phyloP scores from a whole-genome alignment of 768 basidiomycete species.

The Paxillus ammoniavirescens region DNA sequence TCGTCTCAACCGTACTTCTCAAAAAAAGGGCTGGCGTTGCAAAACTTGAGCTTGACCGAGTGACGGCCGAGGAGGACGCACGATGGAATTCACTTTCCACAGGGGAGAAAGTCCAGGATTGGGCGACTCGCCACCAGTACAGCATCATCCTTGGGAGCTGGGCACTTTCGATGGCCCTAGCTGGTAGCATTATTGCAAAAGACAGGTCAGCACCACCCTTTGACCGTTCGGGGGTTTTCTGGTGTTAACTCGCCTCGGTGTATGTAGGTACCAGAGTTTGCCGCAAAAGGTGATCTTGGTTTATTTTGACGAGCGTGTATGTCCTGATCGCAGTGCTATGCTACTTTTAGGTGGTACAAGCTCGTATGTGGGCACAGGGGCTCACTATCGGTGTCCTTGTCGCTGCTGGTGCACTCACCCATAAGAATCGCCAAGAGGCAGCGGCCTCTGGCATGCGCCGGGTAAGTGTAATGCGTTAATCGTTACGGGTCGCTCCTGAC shows the following conservation, averaged over 20 bases:
- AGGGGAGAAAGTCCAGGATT: constrained; percentile 57
- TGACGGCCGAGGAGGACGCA: constrained; percentile 28
- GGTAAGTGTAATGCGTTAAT: constrained; percentile 8
- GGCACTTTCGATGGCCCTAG: constrained; percentile 63
- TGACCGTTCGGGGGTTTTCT: not conserved
- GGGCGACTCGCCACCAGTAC: constrained; percentile 67
- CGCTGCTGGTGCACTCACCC: constrained; percentile 66
- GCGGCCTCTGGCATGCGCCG: constrained; percentile 24
- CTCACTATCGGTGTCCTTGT: constrained; percentile 74
- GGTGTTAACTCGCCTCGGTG: not conserved
- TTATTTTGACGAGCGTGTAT: not conserved
- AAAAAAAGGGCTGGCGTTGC: constrained; percentile 38
- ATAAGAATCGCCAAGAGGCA: constrained; percentile 42
- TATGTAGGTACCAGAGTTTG: constrained; percentile 24
- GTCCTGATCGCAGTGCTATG: constrained; percentile 32
- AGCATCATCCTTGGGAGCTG: constrained; percentile 73
- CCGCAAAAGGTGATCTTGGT: constrained; percentile 25
- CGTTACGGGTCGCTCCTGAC: not conserved
- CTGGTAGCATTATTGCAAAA: constrained; percentile 66
- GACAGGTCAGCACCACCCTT: constrained; percentile 45
- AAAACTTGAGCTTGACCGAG: constrained; percentile 53
- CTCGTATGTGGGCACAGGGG: constrained; percentile 88
- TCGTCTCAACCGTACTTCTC: not conserved
- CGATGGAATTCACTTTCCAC: constrained; percentile 51
- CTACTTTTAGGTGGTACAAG: constrained; percentile 66